Percentiles rank a stretch among this genome's conserved stretches.
Evolutionary conservation across 1,139 yeast genomes (phyloP).

Genomic region (Pichia sp.): DNA sequence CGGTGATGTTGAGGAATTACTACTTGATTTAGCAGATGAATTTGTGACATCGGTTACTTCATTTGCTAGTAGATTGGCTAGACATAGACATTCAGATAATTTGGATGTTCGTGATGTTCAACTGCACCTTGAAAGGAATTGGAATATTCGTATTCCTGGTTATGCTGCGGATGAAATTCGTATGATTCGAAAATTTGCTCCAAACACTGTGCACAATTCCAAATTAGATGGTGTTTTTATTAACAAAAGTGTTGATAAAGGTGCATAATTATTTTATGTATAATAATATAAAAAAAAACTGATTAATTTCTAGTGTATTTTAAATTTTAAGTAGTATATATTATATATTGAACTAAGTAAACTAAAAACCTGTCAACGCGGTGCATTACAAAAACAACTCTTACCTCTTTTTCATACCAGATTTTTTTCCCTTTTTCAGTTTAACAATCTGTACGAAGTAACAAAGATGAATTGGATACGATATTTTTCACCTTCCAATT

Average conservation of each 20-base stretch:
- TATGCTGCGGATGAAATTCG: slow-evolving; percentile 87
- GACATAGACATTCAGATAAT: slow-evolving; percentile 85
- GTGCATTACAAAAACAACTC: too few species aligned
- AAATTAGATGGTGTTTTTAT: slow-evolving; percentile 59
- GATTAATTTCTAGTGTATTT: too few species aligned
- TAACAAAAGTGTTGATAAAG: slow-evolving; percentile 31
- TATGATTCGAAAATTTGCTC: slow-evolving; percentile 74
- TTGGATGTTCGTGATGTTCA: slow-evolving; percentile 88
- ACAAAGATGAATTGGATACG: not conserved
- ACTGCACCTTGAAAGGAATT: slow-evolving; percentile 84
- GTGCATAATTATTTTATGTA: too few species aligned
- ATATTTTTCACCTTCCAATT: slow-evolving; percentile 15
- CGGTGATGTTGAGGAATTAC: slow-evolving; percentile 90
- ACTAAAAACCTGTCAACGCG: too few species aligned
- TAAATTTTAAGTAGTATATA: too few species aligned
- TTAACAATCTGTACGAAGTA: too few species aligned
- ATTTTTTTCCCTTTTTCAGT: too few species aligned
- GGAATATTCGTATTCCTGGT: slow-evolving; percentile 95
- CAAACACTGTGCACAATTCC: slow-evolving; percentile 65
- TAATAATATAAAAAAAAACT: too few species aligned
- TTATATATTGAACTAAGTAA: too few species aligned
- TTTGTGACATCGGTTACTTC: slow-evolving; percentile 85
- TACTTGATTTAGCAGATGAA: slow-evolving; percentile 92
- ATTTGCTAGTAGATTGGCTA: slow-evolving; percentile 91
- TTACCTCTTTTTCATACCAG: too few species aligned